Percentiles rank a stretch among this genome's conserved stretches.
These are phyloP conservation scores for Colletotrichum orchidophilum DNA, from an alignment of 2,329 filamentous ascomycete genomes.

Conservation along the genomic window DNA sequence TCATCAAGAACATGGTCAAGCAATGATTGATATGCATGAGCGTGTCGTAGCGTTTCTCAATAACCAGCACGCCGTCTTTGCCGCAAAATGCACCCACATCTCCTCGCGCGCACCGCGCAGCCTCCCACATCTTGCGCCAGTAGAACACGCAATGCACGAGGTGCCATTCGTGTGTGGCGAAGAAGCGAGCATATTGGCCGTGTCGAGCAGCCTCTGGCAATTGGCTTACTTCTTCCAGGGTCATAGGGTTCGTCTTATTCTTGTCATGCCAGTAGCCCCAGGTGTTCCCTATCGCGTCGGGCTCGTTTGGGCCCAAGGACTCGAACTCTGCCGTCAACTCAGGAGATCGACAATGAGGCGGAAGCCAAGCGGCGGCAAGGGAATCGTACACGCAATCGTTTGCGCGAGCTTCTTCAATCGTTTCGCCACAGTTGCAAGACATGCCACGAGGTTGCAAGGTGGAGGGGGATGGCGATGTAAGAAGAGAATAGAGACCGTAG, in stretches of 20 bases:
- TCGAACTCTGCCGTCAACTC: constrained; percentile 46
- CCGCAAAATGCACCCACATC: neutral
- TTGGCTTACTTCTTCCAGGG: constrained; percentile 35
- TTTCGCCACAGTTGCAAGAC: constrained; percentile 44
- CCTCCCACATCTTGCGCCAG: constrained; percentile 41
- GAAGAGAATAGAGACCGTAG: neutral
- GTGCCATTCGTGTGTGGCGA: constrained; percentile 41
- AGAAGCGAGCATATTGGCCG: constrained; percentile 32
- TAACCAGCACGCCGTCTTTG: constrained; percentile 1
- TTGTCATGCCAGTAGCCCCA: constrained; percentile 45
- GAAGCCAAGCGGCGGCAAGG: constrained; percentile 46
- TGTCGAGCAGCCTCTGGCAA: constrained; percentile 28
- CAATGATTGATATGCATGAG: constrained; percentile 19
- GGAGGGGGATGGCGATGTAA: neutral
- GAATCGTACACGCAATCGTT: constrained; percentile 45
- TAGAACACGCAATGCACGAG: constrained; percentile 44
- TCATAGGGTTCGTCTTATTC: constrained; percentile 36
- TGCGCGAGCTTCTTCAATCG: constrained; percentile 39
- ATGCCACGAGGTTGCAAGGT: neutral
- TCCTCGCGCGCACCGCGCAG: neutral
- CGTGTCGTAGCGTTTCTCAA: constrained; percentile 19
- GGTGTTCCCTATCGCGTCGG: constrained; percentile 34
- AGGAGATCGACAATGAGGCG: constrained; percentile 43
- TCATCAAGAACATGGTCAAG: constrained; percentile 14
- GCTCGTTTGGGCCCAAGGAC: constrained; percentile 38